These are phyloP conservation scores for Sechiopsis laciniata DNA, from an alignment of 306 rosid species.

Conservation along the genomic window DNA sequence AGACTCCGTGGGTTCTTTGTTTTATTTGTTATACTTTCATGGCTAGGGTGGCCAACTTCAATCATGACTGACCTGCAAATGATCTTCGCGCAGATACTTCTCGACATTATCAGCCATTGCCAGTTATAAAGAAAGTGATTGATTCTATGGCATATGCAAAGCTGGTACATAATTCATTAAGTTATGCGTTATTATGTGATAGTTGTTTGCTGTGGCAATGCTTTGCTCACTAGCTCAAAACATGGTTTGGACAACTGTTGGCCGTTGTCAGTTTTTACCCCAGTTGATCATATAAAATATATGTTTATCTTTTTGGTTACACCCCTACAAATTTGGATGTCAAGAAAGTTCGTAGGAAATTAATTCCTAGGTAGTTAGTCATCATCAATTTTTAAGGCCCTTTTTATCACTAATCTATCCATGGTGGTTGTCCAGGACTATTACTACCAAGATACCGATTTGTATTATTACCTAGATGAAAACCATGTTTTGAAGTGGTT, in stretches of 20 bases:
- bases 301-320: neutral
- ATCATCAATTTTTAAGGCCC: no score
- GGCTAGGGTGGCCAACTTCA: neutral
- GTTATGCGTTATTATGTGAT: neutral
- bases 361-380: no score
- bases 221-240: slow-evolving; percentile 8
- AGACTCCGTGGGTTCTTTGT: neutral
- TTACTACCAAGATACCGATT: neutral
- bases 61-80: slow-evolving; percentile 2
- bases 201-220: neutral
- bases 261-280: neutral
- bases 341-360: no score
- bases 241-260: neutral
- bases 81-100: slow-evolving; percentile 33
- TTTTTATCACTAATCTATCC: no score
- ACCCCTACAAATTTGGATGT: no score
- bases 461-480: neutral
- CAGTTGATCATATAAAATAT: neutral
- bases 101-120: slow-evolving; percentile 42
- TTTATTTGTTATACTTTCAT: neutral
- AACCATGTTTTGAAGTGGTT: neutral
- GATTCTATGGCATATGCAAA: slow-evolving; percentile 42
- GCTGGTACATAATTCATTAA: slow-evolving; percentile 27
- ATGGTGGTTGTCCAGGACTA: neutral
- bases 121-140: slow-evolving; percentile 37